A percentile compares a stretch with the other conserved stretches of the same genome.
Conservation (phyloP, 805 yeast species). For the Dipodascopsis uninucleata region DNA sequence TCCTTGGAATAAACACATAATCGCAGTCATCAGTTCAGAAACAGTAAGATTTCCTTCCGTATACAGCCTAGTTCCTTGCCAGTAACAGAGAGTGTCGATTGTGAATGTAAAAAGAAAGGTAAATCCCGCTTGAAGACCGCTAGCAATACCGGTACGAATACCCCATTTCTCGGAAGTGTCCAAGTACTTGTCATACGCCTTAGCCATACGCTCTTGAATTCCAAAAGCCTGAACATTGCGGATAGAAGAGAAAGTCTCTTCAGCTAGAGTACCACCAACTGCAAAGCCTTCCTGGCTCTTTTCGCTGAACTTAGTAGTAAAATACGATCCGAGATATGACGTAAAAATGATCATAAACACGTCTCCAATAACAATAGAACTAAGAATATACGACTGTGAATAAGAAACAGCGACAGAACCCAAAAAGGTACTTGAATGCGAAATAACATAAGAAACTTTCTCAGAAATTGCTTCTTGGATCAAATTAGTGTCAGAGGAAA, state of each 20-base stretch:
- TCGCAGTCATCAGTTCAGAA: constrained; percentile 42
- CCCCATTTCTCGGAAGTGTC: constrained; percentile 15
- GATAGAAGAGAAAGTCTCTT: constrained; percentile 40
- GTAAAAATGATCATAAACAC: constrained; percentile 34
- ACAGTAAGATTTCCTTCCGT: constrained; percentile 35
- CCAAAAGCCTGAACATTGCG: constrained; percentile 44
- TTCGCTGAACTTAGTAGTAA: constrained; percentile 27
- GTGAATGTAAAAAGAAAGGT: constrained; percentile 39
- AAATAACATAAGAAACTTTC: constrained; percentile 39
- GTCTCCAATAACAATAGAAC: constrained; percentile 36
- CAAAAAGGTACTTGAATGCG: constrained; percentile 40
- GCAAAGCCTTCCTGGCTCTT: constrained; percentile 16
- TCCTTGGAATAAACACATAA: constrained; percentile 38
- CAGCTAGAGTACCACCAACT: constrained; percentile 38
- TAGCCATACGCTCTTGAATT: constrained; percentile 38
- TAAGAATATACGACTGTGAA: constrained; percentile 38
- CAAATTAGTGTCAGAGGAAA: constrained; percentile 41
- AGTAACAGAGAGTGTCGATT: constrained; percentile 42
- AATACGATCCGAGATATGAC: constrained; percentile 33
- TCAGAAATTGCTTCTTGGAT: constrained; percentile 44
- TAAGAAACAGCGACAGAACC: constrained; percentile 40
- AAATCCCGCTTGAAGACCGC: constrained; percentile 38
- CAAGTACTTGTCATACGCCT: constrained; percentile 23
- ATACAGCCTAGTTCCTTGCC: constrained; percentile 43
- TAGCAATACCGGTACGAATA: constrained; percentile 11